Base-by-base conservation (phyloP, 208 protist species). In the Trypanosoma lewisi region DNA sequence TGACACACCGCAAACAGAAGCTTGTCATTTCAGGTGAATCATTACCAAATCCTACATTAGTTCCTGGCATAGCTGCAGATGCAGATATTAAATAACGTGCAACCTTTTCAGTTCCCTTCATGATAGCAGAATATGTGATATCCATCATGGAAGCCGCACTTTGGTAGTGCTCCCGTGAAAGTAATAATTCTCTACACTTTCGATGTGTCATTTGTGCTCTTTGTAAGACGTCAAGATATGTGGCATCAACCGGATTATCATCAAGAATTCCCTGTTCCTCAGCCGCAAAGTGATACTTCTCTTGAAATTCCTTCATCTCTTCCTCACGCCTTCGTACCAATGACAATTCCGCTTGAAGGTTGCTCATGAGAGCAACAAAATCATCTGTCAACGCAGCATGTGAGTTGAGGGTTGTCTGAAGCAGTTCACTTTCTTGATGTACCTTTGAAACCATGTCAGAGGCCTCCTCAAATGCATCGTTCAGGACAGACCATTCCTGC, bases 171-270 rank as follows among this genome's bases (percentile, higher is more conserved):
- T 87, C 72, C 58, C 78, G 77, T 21, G 75, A 79, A 30, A 83
- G 75, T 45, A 91, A 55, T 39, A 95, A 73, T 27, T 74, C 60
- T 37, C 76, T 75, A 51, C 85, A 90, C 62, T 78, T 78, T 6
- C 61, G 70, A 57, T 93, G 78, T 56, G 86, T 82, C 62, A 65
- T 70, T 36, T 87, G 83, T 14, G 75, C 82, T 2, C 70, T 74
- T 44, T 83, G 75, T 25, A 95, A 80, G 47, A 85, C 74, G 41
- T 89, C 78, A 41, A 95, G 78, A 51, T 87, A 95, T 12, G 54
- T 39, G 36, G 80, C 57, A 45, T 82, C 75, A 4, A 95, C 81
- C 39, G 67, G 68, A 14, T 70, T 78, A 9, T 88, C 74, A 39
- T 87, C 81, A 11, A 95, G 72, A 44, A 78, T 51, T 28, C 59